Evolutionary conservation across 371 early-diverging fungal species (phyloP).

Genomic region (Parasitella parasitica): DNA sequence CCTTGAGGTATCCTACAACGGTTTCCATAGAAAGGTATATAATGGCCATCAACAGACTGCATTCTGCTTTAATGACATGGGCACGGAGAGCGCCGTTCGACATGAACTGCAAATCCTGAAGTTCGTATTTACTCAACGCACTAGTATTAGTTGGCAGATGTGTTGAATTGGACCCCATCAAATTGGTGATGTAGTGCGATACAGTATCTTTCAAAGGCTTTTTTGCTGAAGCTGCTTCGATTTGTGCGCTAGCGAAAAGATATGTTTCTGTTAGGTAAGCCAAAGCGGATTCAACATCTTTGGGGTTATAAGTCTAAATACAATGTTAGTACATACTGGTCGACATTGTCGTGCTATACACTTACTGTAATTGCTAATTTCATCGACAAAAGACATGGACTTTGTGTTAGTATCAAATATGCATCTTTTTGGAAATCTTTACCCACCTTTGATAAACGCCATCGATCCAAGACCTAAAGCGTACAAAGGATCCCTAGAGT

Average conservation of each 20-base stretch:
- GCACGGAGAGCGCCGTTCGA: slow-evolving; percentile 62
- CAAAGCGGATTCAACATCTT: slow-evolving; percentile 50
- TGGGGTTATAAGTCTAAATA: slow-evolving; percentile 50
- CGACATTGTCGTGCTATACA: not conserved
- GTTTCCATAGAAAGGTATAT: slow-evolving; percentile 58
- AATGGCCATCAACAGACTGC: slow-evolving; percentile 55
- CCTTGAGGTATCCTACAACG: slow-evolving; percentile 59
- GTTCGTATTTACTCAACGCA: slow-evolving; percentile 28
- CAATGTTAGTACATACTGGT: not conserved
- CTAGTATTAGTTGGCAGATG: slow-evolving; percentile 44
- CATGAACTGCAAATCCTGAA: slow-evolving; percentile 32
- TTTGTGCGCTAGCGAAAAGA: slow-evolving; percentile 50
- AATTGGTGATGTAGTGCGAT: slow-evolving; percentile 39
- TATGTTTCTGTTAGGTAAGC: slow-evolving; percentile 45
- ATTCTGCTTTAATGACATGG: slow-evolving; percentile 61
- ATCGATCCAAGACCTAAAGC: slow-evolving; percentile 42
- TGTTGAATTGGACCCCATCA: slow-evolving; percentile 37
- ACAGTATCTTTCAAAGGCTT: slow-evolving; percentile 46
- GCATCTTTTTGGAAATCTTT: not conserved
- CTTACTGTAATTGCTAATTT: slow-evolving; percentile 24
- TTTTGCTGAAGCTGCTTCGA: slow-evolving; percentile 49
- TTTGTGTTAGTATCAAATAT: not conserved
- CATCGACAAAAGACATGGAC: not conserved
- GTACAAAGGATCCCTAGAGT: slow-evolving; percentile 40
- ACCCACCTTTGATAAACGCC: slow-evolving; percentile 47